Base-by-base conservation (phyloP, 106 monocot species). In the Allium cepa region DNA sequence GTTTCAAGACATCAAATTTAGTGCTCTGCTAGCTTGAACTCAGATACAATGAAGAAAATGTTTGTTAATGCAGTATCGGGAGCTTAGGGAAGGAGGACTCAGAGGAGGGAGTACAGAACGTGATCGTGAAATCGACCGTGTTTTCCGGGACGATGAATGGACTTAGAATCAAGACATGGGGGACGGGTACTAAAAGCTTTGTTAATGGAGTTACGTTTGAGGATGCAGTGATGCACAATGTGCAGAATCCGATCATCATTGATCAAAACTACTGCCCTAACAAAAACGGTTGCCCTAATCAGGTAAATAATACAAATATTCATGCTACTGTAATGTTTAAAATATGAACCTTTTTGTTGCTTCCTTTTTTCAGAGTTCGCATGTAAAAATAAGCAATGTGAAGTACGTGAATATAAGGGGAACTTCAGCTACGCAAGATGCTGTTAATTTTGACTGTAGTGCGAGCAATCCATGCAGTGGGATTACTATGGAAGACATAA, bases 391-490 rank as follows among this genome's bases (percentile, higher is more conserved):
- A 26, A 72, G 64, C 14, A 27, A 65, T 4, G 78, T 78, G 36
- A 36, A 10, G 16, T 78, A 67, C 18, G 28, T 1, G 9, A 58
- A 67, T 52, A 63, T 78, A 8, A 14, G 51, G 10, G 78, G 78
- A 10, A 16, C 78, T 12, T 78, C 78, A 28, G 78, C 78, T 27
- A 78, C 78, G 7, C 51, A 26, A 26, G 58, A 64, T 18, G 77
- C 77, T 6, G 28, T 77, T 70, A 77, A 18, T 18, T 71, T 77
- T 22, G 71, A 71, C 57, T 77, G 77, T 49, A 77, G 77, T 46
- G 15, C 36, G 15, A 77, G 64, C 49, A 71, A 65, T 45, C 77
- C 77, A 6, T 77, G 77, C 71, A 71, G 16, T n/a, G 77, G 77
- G 46, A 66, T 77, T 7, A 49, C 7, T 2, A 28, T 77, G 77